Evolutionary conservation across 306 rosid species (phyloP), one percentile per base, ranked within the genome.

Genomic region (Lathyrus tuberosus): DNA sequence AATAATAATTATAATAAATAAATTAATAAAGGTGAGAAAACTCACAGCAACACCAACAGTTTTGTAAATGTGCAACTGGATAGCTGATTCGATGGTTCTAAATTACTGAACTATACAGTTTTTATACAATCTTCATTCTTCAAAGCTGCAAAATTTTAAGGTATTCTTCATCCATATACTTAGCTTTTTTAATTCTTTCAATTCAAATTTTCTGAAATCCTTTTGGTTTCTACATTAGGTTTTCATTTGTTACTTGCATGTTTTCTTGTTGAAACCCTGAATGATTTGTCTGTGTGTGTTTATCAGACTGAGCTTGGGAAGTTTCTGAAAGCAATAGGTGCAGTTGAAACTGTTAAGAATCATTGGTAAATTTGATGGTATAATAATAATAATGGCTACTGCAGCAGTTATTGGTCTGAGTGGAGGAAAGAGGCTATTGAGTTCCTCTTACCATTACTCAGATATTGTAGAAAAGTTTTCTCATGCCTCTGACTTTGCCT

Each of bases 381-480:
- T 80, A 75, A 59, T 59, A 31, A 5, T 24, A 24, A 24, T 24
- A 24, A 24, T 24, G 99, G 91, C 96, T 83, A 83, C 86, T 48
- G 87, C 98, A 62, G 95, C 99, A 73, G 88, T 84, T 73, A 83
- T 91, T 83, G 97, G 99, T 63, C 83, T 91, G 30, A 86, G 91
- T 77, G 84, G 89, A 18, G 96, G 92, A 47, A 91, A 94, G 81
- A 84, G 92, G 84, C 74, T 90, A n/a, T 81, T 94, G 86, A 79
- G 82, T 82, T 90, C 95, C 49, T 85, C 97, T 60, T 86, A 71
- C 62, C 84, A 77, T 84, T 85, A 82, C 73, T 90, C 96, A 52
- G 98, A 94, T 69, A 48, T 81, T 40, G 54, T 90, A 28, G 98
- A 93, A 48, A 93, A 90, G 75, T 52, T 86, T 66, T 75, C 82